Conservation (phyloP, 352 stramenopile genomes). For the Phytophthora agathidicida region DNA sequence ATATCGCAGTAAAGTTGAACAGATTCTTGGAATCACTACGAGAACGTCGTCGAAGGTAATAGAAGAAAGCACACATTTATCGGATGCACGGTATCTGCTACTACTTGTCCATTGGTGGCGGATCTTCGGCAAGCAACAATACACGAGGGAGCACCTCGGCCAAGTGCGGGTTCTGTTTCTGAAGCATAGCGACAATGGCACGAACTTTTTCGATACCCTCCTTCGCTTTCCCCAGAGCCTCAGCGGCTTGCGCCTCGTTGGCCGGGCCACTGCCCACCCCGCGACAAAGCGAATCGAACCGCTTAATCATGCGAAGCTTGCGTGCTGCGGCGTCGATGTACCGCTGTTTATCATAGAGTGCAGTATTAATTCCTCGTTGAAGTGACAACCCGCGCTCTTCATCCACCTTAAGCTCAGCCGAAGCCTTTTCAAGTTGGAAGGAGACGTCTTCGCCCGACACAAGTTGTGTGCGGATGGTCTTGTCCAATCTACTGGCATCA, state of each 20-base stretch:
- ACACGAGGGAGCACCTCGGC: slow-evolving; percentile 86
- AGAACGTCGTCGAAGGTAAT: slow-evolving; percentile 19
- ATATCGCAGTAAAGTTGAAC: slow-evolving; percentile 32
- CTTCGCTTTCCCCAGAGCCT: slow-evolving; percentile 61
- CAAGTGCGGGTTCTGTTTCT: slow-evolving; percentile 79
- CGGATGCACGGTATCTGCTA: neutral
- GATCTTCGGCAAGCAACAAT: slow-evolving; percentile 78
- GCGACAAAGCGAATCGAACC: slow-evolving; percentile 65
- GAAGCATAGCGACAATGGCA: slow-evolving; percentile 60
- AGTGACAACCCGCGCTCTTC: slow-evolving; percentile 68
- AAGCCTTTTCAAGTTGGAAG: slow-evolving; percentile 82
- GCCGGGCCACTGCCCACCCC: slow-evolving; percentile 43
- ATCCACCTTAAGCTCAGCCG: slow-evolving; percentile 78
- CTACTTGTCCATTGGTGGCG: slow-evolving; percentile 36
- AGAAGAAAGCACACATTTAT: slow-evolving; percentile 1
- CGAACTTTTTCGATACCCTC: slow-evolving; percentile 57
- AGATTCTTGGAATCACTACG: slow-evolving; percentile 39
- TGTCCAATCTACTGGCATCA: slow-evolving; percentile 64
- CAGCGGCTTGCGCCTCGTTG: slow-evolving; percentile 54
- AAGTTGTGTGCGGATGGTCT: slow-evolving; percentile 64
- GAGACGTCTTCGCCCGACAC: slow-evolving; percentile 68
- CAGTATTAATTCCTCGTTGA: slow-evolving; percentile 85
- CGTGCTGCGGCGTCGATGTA: slow-evolving; percentile 77
- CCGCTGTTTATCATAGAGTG: slow-evolving; percentile 92
- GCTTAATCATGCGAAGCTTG: slow-evolving; percentile 74